phyloP scores from a whole-genome alignment of 1,284 basidiomycete species.

The Irpex sp. region DNA sequence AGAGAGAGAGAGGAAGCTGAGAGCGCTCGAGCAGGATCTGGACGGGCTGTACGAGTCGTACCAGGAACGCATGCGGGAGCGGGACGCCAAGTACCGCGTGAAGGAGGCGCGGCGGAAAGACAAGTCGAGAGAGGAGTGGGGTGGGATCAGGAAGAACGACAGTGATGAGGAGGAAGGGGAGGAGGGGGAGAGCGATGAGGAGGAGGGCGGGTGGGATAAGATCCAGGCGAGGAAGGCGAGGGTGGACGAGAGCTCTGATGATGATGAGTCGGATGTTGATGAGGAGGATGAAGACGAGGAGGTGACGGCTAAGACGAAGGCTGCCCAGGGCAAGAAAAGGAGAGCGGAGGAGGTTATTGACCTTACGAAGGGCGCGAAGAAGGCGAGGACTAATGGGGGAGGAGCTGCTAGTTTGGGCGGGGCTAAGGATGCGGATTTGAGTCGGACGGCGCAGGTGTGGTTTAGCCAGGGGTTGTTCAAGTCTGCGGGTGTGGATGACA shows the following conservation, averaged over 20 bases:
- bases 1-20: conserved; percentile 63
- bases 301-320: conserved; percentile 28
- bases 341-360: conserved; percentile 30
- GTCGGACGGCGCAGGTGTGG: conserved; percentile 67
- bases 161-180: conserved; percentile 36
- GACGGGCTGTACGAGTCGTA: conserved; percentile 91
- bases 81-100: conserved; percentile 89
- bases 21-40: conserved; percentile 79
- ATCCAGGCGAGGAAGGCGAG: conserved; percentile 61
- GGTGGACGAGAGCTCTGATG: conserved; percentile 51
- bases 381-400: conserved; percentile 23
- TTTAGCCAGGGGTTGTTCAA: conserved; percentile 95
- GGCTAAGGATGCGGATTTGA: no score
- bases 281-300: conserved; percentile 53
- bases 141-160: conserved; percentile 55
- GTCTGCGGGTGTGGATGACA: conserved; percentile 57
- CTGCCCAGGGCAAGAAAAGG: conserved; percentile 37
- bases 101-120: conserved; percentile 80
- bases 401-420: no score
- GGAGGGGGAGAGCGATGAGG: conserved; percentile 28
- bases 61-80: conserved; percentile 76
- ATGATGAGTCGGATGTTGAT: conserved; percentile 20
- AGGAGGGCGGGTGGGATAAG: conserved; percentile 76
- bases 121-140: conserved; percentile 74
- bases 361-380: conserved; percentile 34